Conservation (phyloP, 495 filamentous ascomycete species). For the Aspergillus homomorphus region DNA sequence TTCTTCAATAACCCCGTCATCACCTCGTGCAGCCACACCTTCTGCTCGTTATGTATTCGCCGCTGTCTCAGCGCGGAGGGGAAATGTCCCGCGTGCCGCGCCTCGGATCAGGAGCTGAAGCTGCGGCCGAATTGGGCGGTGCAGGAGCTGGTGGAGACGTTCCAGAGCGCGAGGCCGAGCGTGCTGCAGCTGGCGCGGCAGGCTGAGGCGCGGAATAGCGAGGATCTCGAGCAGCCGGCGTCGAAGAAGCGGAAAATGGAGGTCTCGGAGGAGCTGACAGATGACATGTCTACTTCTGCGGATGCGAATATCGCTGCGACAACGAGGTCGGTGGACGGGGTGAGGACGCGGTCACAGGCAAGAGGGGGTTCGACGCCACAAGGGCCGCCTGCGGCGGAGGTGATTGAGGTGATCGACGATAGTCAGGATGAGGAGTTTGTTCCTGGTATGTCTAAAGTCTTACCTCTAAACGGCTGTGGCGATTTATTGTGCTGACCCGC, state of each 20-base stretch:
- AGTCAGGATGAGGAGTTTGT: constrained; percentile 39
- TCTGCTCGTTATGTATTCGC: constrained; percentile 94
- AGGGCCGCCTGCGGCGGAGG: constrained; percentile 17
- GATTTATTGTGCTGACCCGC: background rate
- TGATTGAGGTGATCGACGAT: constrained; percentile 37
- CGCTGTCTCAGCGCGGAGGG: constrained; percentile 74
- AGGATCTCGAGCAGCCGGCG: constrained; percentile 16
- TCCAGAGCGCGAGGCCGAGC: constrained; percentile 59
- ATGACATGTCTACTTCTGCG: constrained; percentile 4
- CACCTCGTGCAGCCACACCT: constrained; percentile 92
- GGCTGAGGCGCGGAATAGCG: constrained; percentile 24
- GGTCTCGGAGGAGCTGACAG: constrained; percentile 20
- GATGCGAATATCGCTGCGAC: background rate
- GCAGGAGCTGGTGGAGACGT: constrained; percentile 80
- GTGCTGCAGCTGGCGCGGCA: constrained; percentile 61
- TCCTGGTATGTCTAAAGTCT: constrained; percentile 26
- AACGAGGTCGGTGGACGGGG: constrained; percentile 20
- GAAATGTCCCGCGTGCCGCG: constrained; percentile 81
- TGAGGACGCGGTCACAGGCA: constrained; percentile 40
- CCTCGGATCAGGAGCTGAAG: constrained; percentile 73
- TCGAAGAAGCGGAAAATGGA: constrained; percentile 47
- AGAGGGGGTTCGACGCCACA: constrained; percentile 21
- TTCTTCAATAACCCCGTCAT: constrained; percentile 92
- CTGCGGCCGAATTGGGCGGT: constrained; percentile 79
- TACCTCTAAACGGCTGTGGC: background rate